Base-by-base conservation (phyloP, 495 filamentous ascomycete species). In the Penicillium crystallinum region DNA sequence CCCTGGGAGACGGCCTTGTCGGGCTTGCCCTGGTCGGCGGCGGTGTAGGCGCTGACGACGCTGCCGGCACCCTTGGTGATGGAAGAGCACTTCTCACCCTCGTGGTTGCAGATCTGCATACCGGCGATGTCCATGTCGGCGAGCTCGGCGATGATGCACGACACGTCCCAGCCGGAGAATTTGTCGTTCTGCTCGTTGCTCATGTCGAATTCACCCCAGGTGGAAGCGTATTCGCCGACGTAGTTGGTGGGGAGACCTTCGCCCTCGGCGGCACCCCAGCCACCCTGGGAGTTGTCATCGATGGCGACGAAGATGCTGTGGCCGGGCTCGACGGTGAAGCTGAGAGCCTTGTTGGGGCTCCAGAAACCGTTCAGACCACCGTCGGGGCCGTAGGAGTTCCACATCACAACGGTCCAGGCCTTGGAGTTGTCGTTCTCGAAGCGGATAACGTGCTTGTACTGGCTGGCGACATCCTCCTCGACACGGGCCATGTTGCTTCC, bases 141-240 rank as follows among this genome's bases (percentile, higher is more conserved):
- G 34, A 48, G 46, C 56, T 73, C 48, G 36, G 70, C 75, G 43
- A 63, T 57, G 58, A 85, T 82, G 54, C 71, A 75, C 35, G 73
- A 73, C 35, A 83, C 72, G 55, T 82, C 78, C 70, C 80, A 85
- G 57, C 73, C 70, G 43, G 71, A 70, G 57, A 49, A 67, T 38
- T 69, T 61, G 46, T 70, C 62, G 64, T 77, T 79, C 57, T 73
- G 70, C 11, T 66, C 64, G 56, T 70, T 71, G 46, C 68, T 63
- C 52, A 86, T 80, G 65, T 77, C 74, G 50, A 80, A 72, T 58
- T 82, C 79, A 58, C 77, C 77, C 75, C 77, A 79, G 42, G 75
- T 76, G 60, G 65, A 73, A 7, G 68, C 64, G 37, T 71, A 78
- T 5, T 59, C 55, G 34, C 70, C 70, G 40, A 55, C 69, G 10